Base-by-base conservation (phyloP, 805 yeast genomes). In the Wickerhamiella australiensis region DNA sequence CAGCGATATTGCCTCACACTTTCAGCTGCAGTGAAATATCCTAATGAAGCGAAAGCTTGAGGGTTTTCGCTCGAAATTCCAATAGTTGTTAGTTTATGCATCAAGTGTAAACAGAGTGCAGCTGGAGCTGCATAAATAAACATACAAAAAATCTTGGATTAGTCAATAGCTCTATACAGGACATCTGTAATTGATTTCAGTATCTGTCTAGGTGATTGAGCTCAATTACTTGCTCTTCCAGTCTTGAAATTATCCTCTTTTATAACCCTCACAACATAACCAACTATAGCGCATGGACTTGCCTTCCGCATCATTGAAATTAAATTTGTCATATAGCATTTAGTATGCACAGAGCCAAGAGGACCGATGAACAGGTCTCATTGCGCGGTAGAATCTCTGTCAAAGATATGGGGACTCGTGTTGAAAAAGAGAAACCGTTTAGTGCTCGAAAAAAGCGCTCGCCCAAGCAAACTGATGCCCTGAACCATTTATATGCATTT, bases 331-430 rank as follows among this genome's bases (percentile, higher is more conserved):
- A 33, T 33, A 33, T 29, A 12, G 13, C n/a, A n/a, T n/a, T n/a
- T n/a, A n/a, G 9, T n/a, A 29, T 33, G 38, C 38, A 33, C 20
- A 33, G 38, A 33, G 38, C 38, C 20, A 9, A 33, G 15, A 33
- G 20, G 38, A 33, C 9, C 20, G 38, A 33, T 33, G 38, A 33
- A 12, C 23, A 29, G 22, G 25, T 77, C 49, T 78, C 92, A 0
- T 68, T 86, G 60, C 75, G 70, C 6, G 92, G 92, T 3, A 75
- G 71, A 52, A 70, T 87, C 15, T 66, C 78, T 2, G 64, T 75
- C 47, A 68, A 71, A 37, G 92, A 84, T 44, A 76, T 86, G 81
- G 95, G 92, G 0, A 57, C 75, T 2, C 58, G 74, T 37, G 66
- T 62, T 7, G 52, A 50, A 52, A 40, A 57, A 53, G 56, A 56